Conservation (phyloP, 2,329 filamentous ascomycete genomes). For the Aspergillus sp. region DNA sequence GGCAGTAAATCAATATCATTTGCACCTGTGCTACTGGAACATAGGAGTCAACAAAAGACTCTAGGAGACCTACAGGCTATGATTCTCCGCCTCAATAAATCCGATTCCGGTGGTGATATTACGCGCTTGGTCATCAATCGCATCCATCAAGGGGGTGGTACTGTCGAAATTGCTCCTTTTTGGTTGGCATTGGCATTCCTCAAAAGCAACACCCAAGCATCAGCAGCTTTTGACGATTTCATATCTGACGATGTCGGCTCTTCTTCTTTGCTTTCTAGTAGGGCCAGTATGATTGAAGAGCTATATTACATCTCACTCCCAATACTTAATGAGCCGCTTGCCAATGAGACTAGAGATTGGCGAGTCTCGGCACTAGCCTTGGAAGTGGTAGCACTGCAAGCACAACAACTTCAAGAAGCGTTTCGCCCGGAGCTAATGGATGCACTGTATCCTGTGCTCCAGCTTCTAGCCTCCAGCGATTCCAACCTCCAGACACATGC, state of each 20-base stretch:
- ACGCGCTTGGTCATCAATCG: conserved; percentile 65
- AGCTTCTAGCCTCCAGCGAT: conserved; percentile 75
- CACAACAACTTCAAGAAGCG: conserved; percentile 61
- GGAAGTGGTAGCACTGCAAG: conserved; percentile 76
- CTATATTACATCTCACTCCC: conserved; percentile 45
- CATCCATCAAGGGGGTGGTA: conserved; percentile 57
- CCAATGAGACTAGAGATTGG: conserved; percentile 59
- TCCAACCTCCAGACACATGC: conserved; percentile 73
- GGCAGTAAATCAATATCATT: conserved; percentile 45
- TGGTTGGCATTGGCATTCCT: conserved; percentile 78
- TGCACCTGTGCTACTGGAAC: conserved; percentile 60
- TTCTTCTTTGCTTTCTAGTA: conserved; percentile 22
- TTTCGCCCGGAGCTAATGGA: conserved; percentile 89
- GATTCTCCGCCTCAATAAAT: conserved; percentile 55
- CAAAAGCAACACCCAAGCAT: conserved; percentile 54
- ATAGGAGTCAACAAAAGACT: conserved; percentile 66
- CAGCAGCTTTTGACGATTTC: conserved; percentile 64
- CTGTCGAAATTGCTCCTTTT: conserved; percentile 66
- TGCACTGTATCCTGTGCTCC: conserved; percentile 84
- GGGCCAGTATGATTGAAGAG: conserved; percentile 43
- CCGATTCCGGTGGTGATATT: conserved; percentile 49
- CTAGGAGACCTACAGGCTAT: conserved; percentile 61
- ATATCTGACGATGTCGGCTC: conserved; percentile 50
- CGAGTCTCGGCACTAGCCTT: conserved; percentile 74
- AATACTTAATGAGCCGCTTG: conserved; percentile 38